Conservation (phyloP, 768 basidiomycete species). For the Scleroderma citrinum region DNA sequence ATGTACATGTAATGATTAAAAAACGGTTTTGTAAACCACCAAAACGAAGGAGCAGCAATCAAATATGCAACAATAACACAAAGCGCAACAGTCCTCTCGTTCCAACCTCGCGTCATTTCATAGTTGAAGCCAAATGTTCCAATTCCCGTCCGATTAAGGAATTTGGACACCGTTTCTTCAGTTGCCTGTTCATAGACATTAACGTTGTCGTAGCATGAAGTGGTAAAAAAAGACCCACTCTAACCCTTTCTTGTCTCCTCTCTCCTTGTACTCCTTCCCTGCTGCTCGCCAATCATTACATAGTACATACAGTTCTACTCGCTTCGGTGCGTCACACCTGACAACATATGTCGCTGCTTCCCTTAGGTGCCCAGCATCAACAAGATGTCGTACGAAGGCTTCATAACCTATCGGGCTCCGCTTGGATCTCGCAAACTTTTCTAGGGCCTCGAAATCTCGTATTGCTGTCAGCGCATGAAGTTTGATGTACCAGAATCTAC, state of each 20-base stretch:
- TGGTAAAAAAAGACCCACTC: slow-evolving; percentile 54
- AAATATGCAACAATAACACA: no score
- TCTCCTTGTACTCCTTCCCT: slow-evolving; percentile 84
- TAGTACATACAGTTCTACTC: slow-evolving; percentile 82
- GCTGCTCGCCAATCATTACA: slow-evolving; percentile 90
- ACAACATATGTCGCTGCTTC: slow-evolving; percentile 77
- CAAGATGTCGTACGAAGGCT: slow-evolving; percentile 75
- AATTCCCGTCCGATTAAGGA: slow-evolving; percentile 75
- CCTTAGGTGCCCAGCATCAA: slow-evolving; percentile 64
- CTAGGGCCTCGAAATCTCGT: slow-evolving; percentile 82
- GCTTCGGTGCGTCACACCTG: slow-evolving; percentile 76
- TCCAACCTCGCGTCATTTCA: slow-evolving; percentile 45
- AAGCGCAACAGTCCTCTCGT: background rate
- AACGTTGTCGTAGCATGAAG: slow-evolving; percentile 3
- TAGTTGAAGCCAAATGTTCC: slow-evolving; percentile 54
- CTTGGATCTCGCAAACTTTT: slow-evolving; percentile 79
- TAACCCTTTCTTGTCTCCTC: slow-evolving; percentile 76
- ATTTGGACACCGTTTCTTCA: slow-evolving; percentile 73
- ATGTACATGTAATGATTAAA: no score
- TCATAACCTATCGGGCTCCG: slow-evolving; percentile 96
- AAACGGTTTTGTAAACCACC: no score
- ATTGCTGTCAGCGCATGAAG: slow-evolving; percentile 73
- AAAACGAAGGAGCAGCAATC: no score
- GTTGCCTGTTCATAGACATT: slow-evolving; percentile 42
- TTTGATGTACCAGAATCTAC: slow-evolving; percentile 92